A percentile compares a stretch with the other conserved stretches of the same genome.
Conservation (phyloP, 228 moss, liverwort and hornwort species). For the Sphagnum magellanicum region DNA sequence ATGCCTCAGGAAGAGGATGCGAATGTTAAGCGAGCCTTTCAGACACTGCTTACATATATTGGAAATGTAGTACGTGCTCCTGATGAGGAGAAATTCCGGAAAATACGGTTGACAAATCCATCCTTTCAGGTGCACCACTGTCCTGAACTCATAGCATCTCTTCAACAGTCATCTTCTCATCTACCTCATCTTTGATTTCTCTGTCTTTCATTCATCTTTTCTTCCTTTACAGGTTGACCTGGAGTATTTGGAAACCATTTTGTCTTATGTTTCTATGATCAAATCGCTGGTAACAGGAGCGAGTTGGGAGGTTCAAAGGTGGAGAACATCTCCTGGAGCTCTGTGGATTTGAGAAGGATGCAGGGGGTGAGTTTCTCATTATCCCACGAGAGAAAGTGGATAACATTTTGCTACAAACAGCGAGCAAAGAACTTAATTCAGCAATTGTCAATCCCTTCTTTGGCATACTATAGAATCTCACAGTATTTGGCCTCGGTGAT, state of each 20-base stretch:
- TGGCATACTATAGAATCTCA: constrained; percentile 54
- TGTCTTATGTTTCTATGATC: too few species aligned
- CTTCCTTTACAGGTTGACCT: not conserved
- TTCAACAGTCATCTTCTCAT: too few species aligned
- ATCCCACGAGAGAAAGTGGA: constrained; percentile 76
- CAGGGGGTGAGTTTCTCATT: constrained; percentile 51
- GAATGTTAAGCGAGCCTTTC: constrained; percentile 82
- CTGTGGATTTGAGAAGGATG: constrained; percentile 81
- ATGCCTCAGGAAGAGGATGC: constrained; percentile 72
- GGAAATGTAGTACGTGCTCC: constrained; percentile 83
- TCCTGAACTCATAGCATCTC: not conserved
- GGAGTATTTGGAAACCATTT: not conserved
- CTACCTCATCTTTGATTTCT: too few species aligned
- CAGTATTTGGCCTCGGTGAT: not conserved
- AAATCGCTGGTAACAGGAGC: constrained; percentile 43
- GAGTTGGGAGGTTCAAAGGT: constrained; percentile 80
- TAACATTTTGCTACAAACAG: constrained; percentile 54
- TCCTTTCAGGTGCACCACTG: constrained; percentile 65
- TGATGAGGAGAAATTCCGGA: constrained; percentile 86
- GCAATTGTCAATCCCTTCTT: constrained; percentile 95
- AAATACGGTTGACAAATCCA: constrained; percentile 90
- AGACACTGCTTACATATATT: constrained; percentile 89
- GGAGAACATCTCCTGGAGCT: constrained; percentile 76
- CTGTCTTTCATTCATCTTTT: not conserved
- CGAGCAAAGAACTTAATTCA: constrained; percentile 83